These are phyloP conservation scores for Porogramme epimiltina DNA, from an alignment of 1,284 basidiomycete species.

Conservation along the genomic window DNA sequence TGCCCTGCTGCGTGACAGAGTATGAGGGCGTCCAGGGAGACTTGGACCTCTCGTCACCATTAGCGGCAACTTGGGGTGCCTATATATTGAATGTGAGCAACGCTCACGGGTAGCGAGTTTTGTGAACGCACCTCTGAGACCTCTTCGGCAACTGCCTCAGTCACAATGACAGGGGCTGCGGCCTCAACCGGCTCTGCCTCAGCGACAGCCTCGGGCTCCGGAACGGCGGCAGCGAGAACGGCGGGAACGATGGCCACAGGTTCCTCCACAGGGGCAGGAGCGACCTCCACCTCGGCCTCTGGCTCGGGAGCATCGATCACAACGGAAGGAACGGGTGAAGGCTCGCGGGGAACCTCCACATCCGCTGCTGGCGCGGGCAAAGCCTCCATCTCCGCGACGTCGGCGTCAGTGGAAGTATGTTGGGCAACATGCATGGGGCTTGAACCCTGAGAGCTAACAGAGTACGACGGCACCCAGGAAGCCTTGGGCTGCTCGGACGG, in stretches of 20 bases:
- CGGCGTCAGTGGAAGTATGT: constrained; percentile 20
- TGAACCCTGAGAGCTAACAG: constrained; percentile 18
- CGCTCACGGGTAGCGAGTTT: too few species aligned
- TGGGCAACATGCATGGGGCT: constrained; percentile 18
- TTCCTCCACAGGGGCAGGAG: constrained; percentile 1
- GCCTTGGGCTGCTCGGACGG: constrained; percentile 6
- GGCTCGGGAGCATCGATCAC: background rate
- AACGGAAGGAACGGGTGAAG: background rate
- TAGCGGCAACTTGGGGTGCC: too few species aligned
- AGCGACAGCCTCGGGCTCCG: constrained; percentile 9
- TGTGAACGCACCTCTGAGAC: constrained; percentile 6
- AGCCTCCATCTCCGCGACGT: constrained; percentile 25
- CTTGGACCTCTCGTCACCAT: constrained; percentile 16
- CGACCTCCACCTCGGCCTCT: constrained; percentile 3
- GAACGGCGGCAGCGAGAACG: background rate
- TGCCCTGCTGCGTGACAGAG: constrained; percentile 28
- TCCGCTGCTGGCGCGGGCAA: constrained; percentile 13
- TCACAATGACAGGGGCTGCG: constrained; percentile 17
- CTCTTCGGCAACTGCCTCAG: constrained; percentile 11
- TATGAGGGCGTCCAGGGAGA: constrained; percentile 29
- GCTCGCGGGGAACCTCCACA: constrained; percentile 1
- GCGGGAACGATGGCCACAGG: background rate
- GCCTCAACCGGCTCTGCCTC: constrained; percentile 5
- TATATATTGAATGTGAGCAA: too few species aligned
- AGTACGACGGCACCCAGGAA: constrained; percentile 19